Percentiles rank a stretch among this genome's conserved stretches.
Conservation (phyloP, 331 rosid genomes). For the Pyrus hybrid region DNA sequence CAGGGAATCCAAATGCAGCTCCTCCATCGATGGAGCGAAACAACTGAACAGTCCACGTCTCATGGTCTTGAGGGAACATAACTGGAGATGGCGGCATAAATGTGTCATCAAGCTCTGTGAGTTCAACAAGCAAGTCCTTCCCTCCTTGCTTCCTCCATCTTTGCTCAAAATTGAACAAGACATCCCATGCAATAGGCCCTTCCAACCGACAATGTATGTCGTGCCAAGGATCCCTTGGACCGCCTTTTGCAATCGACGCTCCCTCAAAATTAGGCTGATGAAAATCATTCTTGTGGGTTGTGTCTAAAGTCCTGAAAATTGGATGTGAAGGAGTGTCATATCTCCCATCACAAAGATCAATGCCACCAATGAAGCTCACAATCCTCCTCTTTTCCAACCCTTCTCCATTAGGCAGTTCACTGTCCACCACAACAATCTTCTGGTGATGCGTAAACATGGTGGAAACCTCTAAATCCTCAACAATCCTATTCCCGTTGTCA, state of each 20-base stretch:
- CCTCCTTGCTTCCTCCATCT: slow-evolving; percentile 42
- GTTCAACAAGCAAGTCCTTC: slow-evolving; percentile 21
- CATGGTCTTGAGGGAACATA: slow-evolving; percentile 16
- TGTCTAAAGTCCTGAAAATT: slow-evolving; percentile 24
- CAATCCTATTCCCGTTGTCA: slow-evolving; percentile 17
- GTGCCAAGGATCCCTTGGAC: slow-evolving; percentile 51
- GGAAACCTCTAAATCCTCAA: slow-evolving; percentile 23
- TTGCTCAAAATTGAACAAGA: slow-evolving; percentile 36
- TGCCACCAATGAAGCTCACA: slow-evolving; percentile 42
- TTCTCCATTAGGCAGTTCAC: slow-evolving; percentile 14
- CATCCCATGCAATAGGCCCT: slow-evolving; percentile 48
- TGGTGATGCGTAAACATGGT: slow-evolving; percentile 46
- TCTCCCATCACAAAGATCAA: slow-evolving; percentile 53
- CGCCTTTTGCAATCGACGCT: slow-evolving; percentile 29
- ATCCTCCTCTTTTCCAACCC: slow-evolving; percentile 22
- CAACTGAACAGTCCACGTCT: slow-evolving; percentile 37
- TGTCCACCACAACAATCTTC: slow-evolving; percentile 36
- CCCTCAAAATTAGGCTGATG: slow-evolving; percentile 30
- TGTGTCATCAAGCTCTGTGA: slow-evolving; percentile 3
- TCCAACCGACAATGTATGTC: slow-evolving; percentile 37
- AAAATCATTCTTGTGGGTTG: slow-evolving; percentile 24
- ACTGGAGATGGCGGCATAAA: slow-evolving; percentile 21
- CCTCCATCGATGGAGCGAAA: slow-evolving; percentile 41
- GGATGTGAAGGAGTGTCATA: slow-evolving; percentile 40
- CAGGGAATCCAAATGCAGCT: slow-evolving; percentile 26